These are phyloP conservation scores for Firmiana major DNA, from an alignment of 345 rosid species.

Conservation along the genomic window DNA sequence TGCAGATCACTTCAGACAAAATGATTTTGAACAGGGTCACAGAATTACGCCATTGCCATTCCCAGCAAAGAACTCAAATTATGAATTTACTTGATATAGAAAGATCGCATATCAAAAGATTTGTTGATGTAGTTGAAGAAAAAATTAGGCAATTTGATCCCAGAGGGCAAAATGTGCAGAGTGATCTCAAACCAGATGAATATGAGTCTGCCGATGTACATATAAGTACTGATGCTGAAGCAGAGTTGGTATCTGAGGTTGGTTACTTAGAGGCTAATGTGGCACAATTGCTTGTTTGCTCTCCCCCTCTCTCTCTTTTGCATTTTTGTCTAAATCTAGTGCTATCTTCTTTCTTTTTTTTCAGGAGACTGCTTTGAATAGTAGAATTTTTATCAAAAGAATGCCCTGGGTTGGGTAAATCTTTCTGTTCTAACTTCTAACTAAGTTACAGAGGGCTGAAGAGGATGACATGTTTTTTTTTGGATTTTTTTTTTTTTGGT, in stretches of 20 bases:
- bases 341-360: not conserved
- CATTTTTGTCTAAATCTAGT: not conserved
- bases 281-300: not conserved
- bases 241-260: conserved; percentile 42
- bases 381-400: not conserved
- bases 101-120: conserved; percentile 43
- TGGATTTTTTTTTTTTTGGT: not conserved
- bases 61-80: conserved; percentile 51
- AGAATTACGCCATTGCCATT: conserved; percentile 55
- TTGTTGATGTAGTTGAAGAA: conserved; percentile 44
- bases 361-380: not conserved
- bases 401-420: not conserved
- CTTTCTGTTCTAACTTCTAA: not conserved
- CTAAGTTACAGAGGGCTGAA: not conserved
- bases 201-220: conserved; percentile 57
- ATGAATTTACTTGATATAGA: conserved; percentile 58
- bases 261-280: not conserved
- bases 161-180: conserved; percentile 28
- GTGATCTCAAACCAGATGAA: conserved; percentile 43
- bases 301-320: not conserved
- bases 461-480: not conserved
- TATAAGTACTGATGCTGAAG: conserved; percentile 36
- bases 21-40: conserved; percentile 42
- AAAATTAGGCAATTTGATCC: conserved; percentile 34
- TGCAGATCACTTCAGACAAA: conserved; percentile 59